These are phyloP conservation scores for Begonia masoniana DNA, from an alignment of 306 rosid species.

Conservation along the genomic window DNA sequence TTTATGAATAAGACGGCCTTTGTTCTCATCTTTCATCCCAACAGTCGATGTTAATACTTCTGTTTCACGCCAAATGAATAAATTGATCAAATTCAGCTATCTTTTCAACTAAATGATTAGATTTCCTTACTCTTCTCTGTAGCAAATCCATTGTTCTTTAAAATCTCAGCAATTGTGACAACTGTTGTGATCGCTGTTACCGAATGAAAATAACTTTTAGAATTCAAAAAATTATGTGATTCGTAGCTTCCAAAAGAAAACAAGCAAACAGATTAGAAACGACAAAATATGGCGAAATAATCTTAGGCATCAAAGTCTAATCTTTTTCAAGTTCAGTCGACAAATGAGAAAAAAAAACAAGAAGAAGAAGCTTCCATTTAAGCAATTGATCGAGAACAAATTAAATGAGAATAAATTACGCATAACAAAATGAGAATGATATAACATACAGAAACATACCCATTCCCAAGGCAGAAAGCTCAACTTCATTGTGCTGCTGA, in stretches of 20 bases:
- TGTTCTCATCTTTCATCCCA: slow-evolving; percentile 55
- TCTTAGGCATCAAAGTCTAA: background rate
- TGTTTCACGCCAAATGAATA: no score
- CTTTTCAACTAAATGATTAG: background rate
- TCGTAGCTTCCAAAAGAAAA: background rate
- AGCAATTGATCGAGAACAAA: no score
- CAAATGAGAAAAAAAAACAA: background rate
- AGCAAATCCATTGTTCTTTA: slow-evolving; percentile 71
- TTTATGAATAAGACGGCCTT: slow-evolving; percentile 61
- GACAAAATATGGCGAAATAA: background rate
- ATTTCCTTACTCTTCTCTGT: slow-evolving; percentile 53
- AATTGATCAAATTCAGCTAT: no score
- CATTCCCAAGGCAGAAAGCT: slow-evolving; percentile 80
- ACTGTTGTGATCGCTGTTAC: slow-evolving; percentile 66
- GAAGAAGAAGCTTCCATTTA: background rate
- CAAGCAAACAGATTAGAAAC: background rate
- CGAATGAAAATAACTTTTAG: background rate
- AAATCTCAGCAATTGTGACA: slow-evolving; percentile 65
- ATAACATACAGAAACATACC: slow-evolving; percentile 23
- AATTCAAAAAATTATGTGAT: slow-evolving; percentile 1
- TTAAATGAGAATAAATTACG: no score
- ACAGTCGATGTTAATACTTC: slow-evolving; percentile 59
- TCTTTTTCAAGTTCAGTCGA: background rate
- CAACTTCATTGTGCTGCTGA: slow-evolving; percentile 71
- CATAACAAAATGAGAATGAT: no score